A percentile compares a stretch with the other conserved stretches of the same genome.
Evolutionary conservation across 495 filamentous ascomycete species (phyloP).

Genomic region (Copromyces sp.): DNA sequence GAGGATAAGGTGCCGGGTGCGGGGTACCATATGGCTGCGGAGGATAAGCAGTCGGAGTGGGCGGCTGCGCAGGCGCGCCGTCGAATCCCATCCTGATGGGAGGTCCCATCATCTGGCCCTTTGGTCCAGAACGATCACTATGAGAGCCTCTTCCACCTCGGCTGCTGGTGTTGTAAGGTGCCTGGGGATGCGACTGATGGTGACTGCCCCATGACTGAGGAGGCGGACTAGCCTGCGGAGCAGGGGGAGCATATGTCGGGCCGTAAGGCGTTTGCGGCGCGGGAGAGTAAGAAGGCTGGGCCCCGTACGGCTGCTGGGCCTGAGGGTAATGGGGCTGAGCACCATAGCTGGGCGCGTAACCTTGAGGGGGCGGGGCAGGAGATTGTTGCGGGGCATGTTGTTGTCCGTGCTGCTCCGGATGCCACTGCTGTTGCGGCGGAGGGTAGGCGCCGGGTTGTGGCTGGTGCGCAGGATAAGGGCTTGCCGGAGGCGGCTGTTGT

Average conservation of each 20-base stretch:
- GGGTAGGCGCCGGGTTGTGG: conserved; percentile 3
- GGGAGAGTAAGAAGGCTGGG: conserved; percentile 15
- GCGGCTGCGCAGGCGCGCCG: conserved; percentile 23
- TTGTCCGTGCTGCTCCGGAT: conserved; percentile 16
- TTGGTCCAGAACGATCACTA: conserved; percentile 35
- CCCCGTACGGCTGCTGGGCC: conserved; percentile 12
- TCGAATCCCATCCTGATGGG: conserved; percentile 51
- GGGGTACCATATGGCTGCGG: conserved; percentile 10
- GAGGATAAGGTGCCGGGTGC: conserved; percentile 22
- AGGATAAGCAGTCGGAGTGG: conserved; percentile 25
- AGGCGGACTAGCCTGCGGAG: conserved; percentile 23
- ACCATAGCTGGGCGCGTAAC: conserved; percentile 43
- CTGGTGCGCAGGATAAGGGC: conserved; percentile 10
- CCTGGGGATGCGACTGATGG: conserved; percentile 33
- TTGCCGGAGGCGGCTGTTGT: conserved; percentile 15
- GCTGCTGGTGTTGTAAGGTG: conserved; percentile 37
- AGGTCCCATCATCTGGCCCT: conserved; percentile 46
- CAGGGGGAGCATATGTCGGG: conserved; percentile 23
- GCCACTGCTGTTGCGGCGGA: conserved; percentile 13
- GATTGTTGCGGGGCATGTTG: conserved; percentile 12
- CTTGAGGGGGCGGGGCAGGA: conserved; percentile 28
- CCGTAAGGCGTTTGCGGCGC: conserved; percentile 23
- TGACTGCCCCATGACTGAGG: conserved; percentile 25
- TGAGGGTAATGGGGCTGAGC: conserved; percentile 35
- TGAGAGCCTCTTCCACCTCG: conserved; percentile 44